phyloP scores from a whole-genome alignment of 768 basidiomycete species.

The Suillus decipiens region DNA sequence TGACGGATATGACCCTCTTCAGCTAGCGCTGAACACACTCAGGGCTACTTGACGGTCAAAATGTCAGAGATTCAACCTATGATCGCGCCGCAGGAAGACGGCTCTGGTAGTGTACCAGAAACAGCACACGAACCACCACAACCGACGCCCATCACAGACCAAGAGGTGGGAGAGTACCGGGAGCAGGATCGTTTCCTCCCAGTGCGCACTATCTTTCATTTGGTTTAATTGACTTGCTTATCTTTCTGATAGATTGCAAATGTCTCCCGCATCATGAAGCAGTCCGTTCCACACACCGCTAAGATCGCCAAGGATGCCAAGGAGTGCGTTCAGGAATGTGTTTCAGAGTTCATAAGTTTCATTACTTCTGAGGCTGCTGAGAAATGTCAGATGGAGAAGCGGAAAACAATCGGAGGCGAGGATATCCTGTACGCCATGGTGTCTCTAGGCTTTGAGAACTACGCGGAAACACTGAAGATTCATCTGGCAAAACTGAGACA shows the following conservation, averaged over 20 bases:
- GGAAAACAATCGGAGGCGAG: conserved; percentile 97
- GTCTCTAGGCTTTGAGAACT: conserved; percentile 91
- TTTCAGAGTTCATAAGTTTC: conserved; percentile 97
- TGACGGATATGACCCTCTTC: conserved; percentile 3
- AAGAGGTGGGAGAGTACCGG: conserved; percentile 91
- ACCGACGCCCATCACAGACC: conserved; percentile 80
- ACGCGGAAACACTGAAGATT: conserved; percentile 89
- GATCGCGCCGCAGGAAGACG: conserved; percentile 47
- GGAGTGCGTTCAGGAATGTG: conserved; percentile 98
- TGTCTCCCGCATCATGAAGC: conserved; percentile 97
- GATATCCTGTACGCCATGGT: conserved; percentile 96
- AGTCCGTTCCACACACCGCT: conserved; percentile 82
- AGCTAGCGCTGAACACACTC: neutral
- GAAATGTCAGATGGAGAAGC: conserved; percentile 91
- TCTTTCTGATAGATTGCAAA: conserved; percentile 78
- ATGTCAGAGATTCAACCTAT: conserved; percentile 37
- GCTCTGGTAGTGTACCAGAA: conserved; percentile 33
- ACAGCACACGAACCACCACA: conserved; percentile 46
- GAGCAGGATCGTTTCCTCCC: conserved; percentile 97
- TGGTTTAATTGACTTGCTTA: neutral
- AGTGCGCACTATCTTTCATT: conserved; percentile 44
- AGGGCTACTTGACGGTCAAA: neutral
- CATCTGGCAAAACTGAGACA: conserved; percentile 89
- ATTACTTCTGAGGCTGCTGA: conserved; percentile 97
- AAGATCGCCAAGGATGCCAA: conserved; percentile 99